phyloP scores from a whole-genome alignment of 2,329 filamentous ascomycete genomes.

The Aspergillus proliferans region DNA sequence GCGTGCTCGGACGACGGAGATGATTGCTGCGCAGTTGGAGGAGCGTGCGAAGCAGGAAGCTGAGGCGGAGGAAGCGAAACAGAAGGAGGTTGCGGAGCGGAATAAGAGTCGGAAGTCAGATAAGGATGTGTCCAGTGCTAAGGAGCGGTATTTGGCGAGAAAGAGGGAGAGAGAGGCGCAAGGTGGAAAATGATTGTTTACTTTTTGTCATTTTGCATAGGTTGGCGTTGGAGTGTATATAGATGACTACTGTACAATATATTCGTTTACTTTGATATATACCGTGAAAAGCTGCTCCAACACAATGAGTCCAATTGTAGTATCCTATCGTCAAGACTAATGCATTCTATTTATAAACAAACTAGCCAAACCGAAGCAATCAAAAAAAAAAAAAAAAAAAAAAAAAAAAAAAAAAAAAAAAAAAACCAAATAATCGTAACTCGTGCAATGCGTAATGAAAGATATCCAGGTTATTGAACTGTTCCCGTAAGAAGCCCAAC shows the following conservation, averaged over 20 bases:
- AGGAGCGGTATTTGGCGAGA: conserved; percentile 55
- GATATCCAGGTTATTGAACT: not conserved
- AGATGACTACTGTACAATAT: not conserved
- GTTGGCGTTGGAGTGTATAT: not conserved
- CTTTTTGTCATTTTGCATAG: not conserved
- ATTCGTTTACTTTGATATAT: not conserved
- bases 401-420: not conserved
- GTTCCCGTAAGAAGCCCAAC: not conserved
- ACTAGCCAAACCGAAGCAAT: not conserved
- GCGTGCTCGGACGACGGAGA: conserved; percentile 52
- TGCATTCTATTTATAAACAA: conserved; percentile 3
- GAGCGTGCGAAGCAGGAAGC: conserved; percentile 49
- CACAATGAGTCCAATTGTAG: not conserved
- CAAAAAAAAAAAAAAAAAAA: conserved; percentile 1
- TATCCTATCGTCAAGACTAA: not conserved
- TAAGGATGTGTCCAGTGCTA: conserved; percentile 53
- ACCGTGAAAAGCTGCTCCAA: not conserved
- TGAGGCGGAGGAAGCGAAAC: conserved; percentile 52
- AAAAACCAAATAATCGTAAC: conserved; percentile 4
- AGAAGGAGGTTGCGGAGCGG: conserved; percentile 48
- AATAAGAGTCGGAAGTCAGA: conserved; percentile 55
- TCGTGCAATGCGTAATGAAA: not conserved
- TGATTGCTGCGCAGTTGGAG: conserved; percentile 56
- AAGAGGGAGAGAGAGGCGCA: conserved; percentile 48
- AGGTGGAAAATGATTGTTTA: conserved; percentile 13